Conservation (phyloP, 2,329 filamentous ascomycete species). For the Coleophoma eucalyptorum region DNA sequence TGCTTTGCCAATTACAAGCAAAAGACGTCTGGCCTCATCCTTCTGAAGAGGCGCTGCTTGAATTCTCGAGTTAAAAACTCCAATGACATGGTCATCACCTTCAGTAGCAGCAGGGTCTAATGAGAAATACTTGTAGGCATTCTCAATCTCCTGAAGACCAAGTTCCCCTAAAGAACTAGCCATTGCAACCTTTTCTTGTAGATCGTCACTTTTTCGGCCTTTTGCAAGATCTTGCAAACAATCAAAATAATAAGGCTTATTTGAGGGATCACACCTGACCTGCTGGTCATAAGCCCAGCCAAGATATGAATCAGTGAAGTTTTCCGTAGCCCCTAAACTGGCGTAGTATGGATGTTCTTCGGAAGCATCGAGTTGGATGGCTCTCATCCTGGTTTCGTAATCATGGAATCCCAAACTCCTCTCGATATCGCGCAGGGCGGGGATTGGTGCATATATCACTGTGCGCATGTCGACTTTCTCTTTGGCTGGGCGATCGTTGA, state of each 20-base stretch:
- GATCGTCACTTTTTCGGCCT: slow-evolving; percentile 42
- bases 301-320: slow-evolving; percentile 60
- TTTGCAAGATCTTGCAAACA: slow-evolving; percentile 57
- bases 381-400: slow-evolving; percentile 22
- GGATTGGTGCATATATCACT: slow-evolving; percentile 6
- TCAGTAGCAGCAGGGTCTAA: slow-evolving; percentile 40
- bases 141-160: slow-evolving; percentile 49
- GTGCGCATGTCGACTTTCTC: slow-evolving; percentile 9
- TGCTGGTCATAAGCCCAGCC: slow-evolving; percentile 61
- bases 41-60: slow-evolving; percentile 50
- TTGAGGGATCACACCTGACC: slow-evolving; percentile 46
- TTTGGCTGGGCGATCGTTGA: slow-evolving; percentile 13
- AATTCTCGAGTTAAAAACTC: slow-evolving; percentile 55
- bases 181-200: slow-evolving; percentile 54
- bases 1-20: slow-evolving; percentile 56
- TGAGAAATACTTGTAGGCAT: slow-evolving; percentile 57
- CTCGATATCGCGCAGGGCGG: slow-evolving; percentile 20
- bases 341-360: slow-evolving; percentile 44
- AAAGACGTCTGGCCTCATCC: slow-evolving; percentile 48
- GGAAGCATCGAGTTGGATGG: slow-evolving; percentile 30
- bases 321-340: slow-evolving; percentile 56
- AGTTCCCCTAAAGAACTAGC: slow-evolving; percentile 56
- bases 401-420: slow-evolving; percentile 21
- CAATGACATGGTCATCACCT: slow-evolving; percentile 58
- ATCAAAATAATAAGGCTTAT: slow-evolving; percentile 59